Base-by-base conservation (phyloP, 2,329 filamentous ascomycete species). In the Elsinoe necatrix region DNA sequence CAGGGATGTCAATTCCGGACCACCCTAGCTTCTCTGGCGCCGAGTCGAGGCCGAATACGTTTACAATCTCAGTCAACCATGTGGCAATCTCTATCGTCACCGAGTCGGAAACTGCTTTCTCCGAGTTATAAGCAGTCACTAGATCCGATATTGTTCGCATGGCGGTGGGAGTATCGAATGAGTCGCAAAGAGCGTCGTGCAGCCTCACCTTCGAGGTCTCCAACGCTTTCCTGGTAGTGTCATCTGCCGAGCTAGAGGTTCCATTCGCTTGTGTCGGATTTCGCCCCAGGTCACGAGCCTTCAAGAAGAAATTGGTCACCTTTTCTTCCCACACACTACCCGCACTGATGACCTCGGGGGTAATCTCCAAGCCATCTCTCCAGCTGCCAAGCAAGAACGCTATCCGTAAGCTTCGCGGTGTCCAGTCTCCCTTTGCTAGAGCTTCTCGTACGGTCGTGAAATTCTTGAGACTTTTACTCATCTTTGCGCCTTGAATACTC, bases 381-480 rank as follows among this genome's bases (percentile, higher is more conserved):
- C 92, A 97, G 50, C 82, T 83, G 43, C 91, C 89, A 63, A 95
- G 81, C 45, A 97, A 72, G 72, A 96, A 95, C 14, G 93, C 86
- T 55, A 95, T 86, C 45, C 92, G 82, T 73, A 96, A 79, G 56
- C 83, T 84, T 59, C 92, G 79, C 0, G 90, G 78, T 0, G 88
- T 93, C 77, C 89, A 95, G 50, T 83, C 80, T 35, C 80, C 80
- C 31, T 77, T 74, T 2, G 75, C 72, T 6, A 97, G 74, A 0
- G 91, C 90, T 68, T 95, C 87, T 27, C 89, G 81, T 60, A 97
- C 95, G 0, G 92, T 95, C 39, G 89, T 89, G 71, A 96, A 96
- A 70, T 96, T 97, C 75, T 97, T 96, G 57, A 97, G 73, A 14
- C 84, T 89, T 71, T 97, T 97, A 57, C 86, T 92, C 92, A 97